Evolutionary conservation across 2,329 filamentous ascomycete genomes (phyloP).

Genomic region (Pyrenochaeta sp.): DNA sequence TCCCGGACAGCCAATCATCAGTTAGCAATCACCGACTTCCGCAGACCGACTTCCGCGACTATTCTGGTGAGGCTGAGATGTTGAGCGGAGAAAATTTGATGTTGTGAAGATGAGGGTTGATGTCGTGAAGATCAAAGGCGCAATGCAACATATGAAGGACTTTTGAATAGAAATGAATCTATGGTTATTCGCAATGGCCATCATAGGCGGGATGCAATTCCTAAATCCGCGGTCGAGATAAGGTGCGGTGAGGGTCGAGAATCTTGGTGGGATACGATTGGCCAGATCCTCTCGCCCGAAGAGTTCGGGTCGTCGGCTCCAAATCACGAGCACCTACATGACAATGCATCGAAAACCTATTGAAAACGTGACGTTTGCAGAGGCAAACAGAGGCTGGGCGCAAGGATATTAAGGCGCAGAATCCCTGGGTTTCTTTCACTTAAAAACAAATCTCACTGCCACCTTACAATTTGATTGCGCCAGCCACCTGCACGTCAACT

Average conservation of each 20-base stretch:
- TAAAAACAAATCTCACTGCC: not conserved
- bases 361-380: conserved; percentile 6
- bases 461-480: not conserved
- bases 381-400: not conserved
- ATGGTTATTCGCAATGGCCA: not conserved
- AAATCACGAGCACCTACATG: conserved; percentile 11
- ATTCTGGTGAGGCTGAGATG: too few relatives aligned
- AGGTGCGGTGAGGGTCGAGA: not conserved
- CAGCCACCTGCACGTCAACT: not conserved
- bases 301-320: conserved; percentile 17
- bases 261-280: conserved; percentile 1
- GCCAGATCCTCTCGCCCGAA: conserved; percentile 28
- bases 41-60: too few relatives aligned
- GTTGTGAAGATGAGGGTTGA: too few relatives aligned
- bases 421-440: conserved; percentile 1
- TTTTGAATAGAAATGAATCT: not conserved
- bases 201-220: not conserved
- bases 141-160: too few relatives aligned
- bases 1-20: too few relatives aligned
- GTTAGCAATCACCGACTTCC: too few relatives aligned
- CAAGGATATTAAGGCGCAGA: conserved; percentile 1
- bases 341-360: conserved; percentile 12
- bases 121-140: too few relatives aligned
- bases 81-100: too few relatives aligned
- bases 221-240: too few relatives aligned